These are phyloP conservation scores for Canavalia ensiformis DNA, from an alignment of 306 rosid species.

Conservation along the genomic window DNA sequence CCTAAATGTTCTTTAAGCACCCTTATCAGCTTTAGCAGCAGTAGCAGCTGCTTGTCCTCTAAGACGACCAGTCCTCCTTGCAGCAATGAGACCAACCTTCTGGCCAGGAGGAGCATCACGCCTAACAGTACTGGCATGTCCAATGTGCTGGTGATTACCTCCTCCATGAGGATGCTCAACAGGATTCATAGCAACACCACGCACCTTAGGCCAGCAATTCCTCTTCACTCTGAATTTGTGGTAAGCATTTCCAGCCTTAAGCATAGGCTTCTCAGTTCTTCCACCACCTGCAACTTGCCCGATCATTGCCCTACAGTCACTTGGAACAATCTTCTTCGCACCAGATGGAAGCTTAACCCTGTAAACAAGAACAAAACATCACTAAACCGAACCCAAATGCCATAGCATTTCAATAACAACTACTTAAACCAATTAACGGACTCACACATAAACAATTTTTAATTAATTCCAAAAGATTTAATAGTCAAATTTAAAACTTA, in stretches of 20 bases:
- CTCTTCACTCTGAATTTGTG: conserved; percentile 56
- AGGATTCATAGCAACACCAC: conserved; percentile 66
- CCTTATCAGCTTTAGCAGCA: conserved; percentile 56
- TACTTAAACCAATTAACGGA: too few species aligned
- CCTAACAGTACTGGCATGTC: conserved; percentile 62
- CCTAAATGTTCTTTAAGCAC: background rate
- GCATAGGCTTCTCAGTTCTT: conserved; percentile 61
- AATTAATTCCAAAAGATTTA: too few species aligned
- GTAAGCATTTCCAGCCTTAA: conserved; percentile 61
- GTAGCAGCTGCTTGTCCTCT: conserved; percentile 63
- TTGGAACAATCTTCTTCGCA: conserved; percentile 59
- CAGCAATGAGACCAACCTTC: conserved; percentile 63
- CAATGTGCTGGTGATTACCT: conserved; percentile 64
- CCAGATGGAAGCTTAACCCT: conserved; percentile 63
- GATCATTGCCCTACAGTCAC: conserved; percentile 60
- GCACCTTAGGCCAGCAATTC: conserved; percentile 45
- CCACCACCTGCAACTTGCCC: conserved; percentile 66
- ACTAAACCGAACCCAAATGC: background rate
- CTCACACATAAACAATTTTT: too few species aligned
- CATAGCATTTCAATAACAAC: background rate
- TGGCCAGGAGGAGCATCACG: conserved; percentile 64
- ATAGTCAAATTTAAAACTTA: too few species aligned
- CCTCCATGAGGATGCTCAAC: conserved; percentile 69
- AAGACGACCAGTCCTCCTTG: conserved; percentile 62
- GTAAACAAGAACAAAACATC: background rate